phyloP scores from a whole-genome alignment of 257 asterid species.

The Penstemon davidsonii region DNA sequence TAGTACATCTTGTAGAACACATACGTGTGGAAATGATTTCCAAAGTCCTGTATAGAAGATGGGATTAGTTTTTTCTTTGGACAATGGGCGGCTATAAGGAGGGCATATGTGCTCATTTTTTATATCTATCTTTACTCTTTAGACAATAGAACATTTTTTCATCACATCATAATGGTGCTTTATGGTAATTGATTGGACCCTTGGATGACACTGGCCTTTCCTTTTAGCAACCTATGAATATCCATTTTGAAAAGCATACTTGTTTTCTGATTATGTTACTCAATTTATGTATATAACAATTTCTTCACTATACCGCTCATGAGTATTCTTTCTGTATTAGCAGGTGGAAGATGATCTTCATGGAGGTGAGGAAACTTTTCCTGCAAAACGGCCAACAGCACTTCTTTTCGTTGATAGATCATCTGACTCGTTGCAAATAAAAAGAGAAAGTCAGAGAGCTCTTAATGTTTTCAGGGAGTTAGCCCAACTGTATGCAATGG shows the following conservation, averaged over 20 bases:
- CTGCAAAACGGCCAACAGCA: slow-evolving; percentile 65
- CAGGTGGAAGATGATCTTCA: slow-evolving; percentile 68
- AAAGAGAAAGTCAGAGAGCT: slow-evolving; percentile 68
- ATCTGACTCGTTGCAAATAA: slow-evolving; percentile 54
- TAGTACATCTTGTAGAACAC: background rate
- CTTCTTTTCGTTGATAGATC: slow-evolving; percentile 93
- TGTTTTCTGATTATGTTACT: background rate
- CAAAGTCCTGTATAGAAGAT: background rate
- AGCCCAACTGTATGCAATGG: slow-evolving; percentile 46
- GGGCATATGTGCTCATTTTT: background rate
- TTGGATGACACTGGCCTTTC: background rate
- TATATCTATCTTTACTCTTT: background rate
- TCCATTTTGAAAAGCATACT: slow-evolving; percentile 1
- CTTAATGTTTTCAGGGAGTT: slow-evolving; percentile 72
- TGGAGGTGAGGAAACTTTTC: slow-evolving; percentile 59
- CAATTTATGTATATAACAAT: slow-evolving; percentile 6
- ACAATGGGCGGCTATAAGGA: background rate
- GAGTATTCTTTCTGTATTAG: slow-evolving; percentile 28
- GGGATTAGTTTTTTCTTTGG: background rate
- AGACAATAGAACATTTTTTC: background rate
- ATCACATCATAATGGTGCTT: background rate
- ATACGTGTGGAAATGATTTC: background rate
- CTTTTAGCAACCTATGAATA: background rate
- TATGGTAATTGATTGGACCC: background rate
- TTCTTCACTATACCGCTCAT: slow-evolving; percentile 26